A percentile compares a stretch with the other conserved stretches of the same genome.
Conservation (phyloP, 345 rosid species). For the Gossypium longicalyx region DNA sequence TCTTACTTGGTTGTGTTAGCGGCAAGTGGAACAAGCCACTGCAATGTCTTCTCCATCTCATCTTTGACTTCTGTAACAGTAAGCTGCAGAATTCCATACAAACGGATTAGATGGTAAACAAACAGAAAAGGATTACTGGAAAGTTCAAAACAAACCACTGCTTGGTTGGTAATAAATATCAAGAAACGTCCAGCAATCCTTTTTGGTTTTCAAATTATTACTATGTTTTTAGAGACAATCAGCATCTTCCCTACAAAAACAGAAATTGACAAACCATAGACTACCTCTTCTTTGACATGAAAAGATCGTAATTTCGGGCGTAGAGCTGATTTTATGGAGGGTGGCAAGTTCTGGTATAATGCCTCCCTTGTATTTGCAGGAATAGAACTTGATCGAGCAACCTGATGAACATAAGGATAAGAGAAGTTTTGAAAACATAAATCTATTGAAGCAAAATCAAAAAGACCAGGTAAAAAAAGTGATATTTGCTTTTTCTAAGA, state of each 20-base stretch:
- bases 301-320: constrained; percentile 62
- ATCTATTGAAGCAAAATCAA: background rate
- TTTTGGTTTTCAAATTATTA: background rate
- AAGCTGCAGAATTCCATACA: constrained; percentile 43
- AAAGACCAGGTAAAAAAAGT: background rate
- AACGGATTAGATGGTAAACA: background rate
- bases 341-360: constrained; percentile 81
- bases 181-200: background rate
- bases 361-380: constrained; percentile 83
- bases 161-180: background rate
- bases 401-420: constrained; percentile 32
- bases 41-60: constrained; percentile 95
- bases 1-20: constrained; percentile 83
- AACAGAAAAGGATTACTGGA: background rate
- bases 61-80: constrained; percentile 69
- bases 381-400: constrained; percentile 72
- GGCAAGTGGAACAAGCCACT: constrained; percentile 95
- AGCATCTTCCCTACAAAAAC: background rate
- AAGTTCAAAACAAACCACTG: no score
- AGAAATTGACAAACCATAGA: background rate
- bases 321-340: constrained; percentile 59
- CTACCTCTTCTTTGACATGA: constrained; percentile 57
- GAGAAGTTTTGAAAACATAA: constrained; percentile 3
- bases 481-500: background rate
- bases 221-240: background rate